Evolutionary conservation across 495 filamentous ascomycete genomes (phyloP).

Genomic region (Penicillium parvum): DNA sequence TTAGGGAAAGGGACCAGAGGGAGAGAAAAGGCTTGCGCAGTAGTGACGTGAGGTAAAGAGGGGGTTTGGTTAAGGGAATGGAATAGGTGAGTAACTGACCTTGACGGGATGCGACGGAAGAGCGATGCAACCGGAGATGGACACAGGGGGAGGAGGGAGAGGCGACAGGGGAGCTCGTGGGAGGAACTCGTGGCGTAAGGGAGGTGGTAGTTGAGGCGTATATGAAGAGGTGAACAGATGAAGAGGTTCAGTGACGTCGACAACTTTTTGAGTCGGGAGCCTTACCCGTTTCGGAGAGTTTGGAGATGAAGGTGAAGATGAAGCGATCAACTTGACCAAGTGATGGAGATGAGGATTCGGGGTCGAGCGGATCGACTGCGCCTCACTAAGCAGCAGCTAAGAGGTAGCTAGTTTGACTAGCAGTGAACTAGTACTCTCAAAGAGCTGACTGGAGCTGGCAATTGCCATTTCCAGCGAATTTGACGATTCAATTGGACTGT

Average conservation of each 20-base stretch:
- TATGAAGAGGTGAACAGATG: constrained; percentile 3
- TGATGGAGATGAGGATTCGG: no score
- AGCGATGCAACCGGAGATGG: constrained; percentile 29
- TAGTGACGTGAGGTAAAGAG: constrained; percentile 37
- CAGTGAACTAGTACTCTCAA: no score
- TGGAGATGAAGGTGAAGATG: not conserved
- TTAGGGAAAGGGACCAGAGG: constrained; percentile 11
- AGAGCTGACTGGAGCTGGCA: no score
- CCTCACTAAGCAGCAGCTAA: no score
- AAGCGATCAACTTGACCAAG: no score
- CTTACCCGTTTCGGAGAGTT: constrained; percentile 28
- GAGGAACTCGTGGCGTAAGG: not conserved
- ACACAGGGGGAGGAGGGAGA: constrained; percentile 14
- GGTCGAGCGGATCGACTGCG: constrained; percentile 11
- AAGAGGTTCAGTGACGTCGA: constrained; percentile 37
- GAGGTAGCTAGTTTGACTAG: no score
- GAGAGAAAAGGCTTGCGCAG: constrained; percentile 31
- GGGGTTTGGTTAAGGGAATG: no score
- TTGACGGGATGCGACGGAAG: constrained; percentile 33
- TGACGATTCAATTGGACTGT: constrained; percentile 11
- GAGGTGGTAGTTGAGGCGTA: not conserved
- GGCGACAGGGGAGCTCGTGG: no score
- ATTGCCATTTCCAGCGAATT: no score
- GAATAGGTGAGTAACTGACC: no score
- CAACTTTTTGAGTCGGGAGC: constrained; percentile 16